Conservation (phyloP, 352 stramenopile species). For the Phytophthora quininea region DNA sequence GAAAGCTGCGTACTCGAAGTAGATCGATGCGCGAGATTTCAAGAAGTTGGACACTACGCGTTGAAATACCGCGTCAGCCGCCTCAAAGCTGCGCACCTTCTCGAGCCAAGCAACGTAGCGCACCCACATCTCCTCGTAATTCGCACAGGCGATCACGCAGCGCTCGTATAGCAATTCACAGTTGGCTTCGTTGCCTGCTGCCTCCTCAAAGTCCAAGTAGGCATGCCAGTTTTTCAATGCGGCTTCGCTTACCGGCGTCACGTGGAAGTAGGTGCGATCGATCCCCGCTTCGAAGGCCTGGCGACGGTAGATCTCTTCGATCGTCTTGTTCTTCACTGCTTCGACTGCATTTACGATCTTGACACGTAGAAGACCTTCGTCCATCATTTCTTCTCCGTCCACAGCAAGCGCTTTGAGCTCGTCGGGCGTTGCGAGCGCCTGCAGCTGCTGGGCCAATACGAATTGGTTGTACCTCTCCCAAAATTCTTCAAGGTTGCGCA, state of each 20-base stretch:
- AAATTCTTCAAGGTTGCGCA: constrained; percentile 83
- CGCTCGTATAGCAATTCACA: constrained; percentile 79
- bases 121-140: constrained; percentile 85
- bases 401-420: constrained; percentile 64
- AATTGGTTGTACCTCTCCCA: constrained; percentile 90
- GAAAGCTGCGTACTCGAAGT: constrained; percentile 78
- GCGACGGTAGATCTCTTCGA: constrained; percentile 63
- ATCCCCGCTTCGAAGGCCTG: constrained; percentile 80
- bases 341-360: constrained; percentile 86
- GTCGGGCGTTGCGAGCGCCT: constrained; percentile 61
- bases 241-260: constrained; percentile 69
- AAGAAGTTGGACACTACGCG: constrained; percentile 70
- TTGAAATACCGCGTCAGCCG: constrained; percentile 67
- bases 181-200: constrained; percentile 45
- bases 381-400: constrained; percentile 67
- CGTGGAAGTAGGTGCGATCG: constrained; percentile 84
- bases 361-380: constrained; percentile 79
- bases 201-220: constrained; percentile 84
- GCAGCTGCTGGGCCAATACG: constrained; percentile 73
- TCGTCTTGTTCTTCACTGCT: constrained; percentile 69
- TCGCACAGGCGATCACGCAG: constrained; percentile 82
- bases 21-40: constrained; percentile 75
- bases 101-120: constrained; percentile 75
- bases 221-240: constrained; percentile 80
- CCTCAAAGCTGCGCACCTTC: constrained; percentile 57